phyloP scores from a whole-genome alignment of 2,329 filamentous ascomycete genomes.

The Monosporascus ibericus region DNA sequence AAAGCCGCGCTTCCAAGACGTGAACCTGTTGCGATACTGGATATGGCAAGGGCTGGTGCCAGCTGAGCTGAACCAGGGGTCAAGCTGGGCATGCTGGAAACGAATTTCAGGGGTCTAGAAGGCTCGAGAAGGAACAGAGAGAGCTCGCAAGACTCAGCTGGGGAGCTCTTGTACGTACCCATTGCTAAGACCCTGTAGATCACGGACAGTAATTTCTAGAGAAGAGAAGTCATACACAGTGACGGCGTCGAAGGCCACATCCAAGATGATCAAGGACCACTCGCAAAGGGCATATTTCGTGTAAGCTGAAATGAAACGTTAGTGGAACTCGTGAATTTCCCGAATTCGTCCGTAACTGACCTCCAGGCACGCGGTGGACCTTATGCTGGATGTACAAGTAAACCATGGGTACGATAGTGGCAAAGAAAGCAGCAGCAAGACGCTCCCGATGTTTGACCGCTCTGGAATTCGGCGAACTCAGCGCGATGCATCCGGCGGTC shows the following conservation, averaged over 20 bases:
- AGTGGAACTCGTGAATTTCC: conserved; percentile 1
- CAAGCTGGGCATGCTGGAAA: background rate
- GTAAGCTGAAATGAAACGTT: conserved; percentile 60
- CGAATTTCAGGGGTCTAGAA: conserved; percentile 4
- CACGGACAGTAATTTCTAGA: conserved; percentile 82
- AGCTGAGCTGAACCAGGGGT: too few species aligned
- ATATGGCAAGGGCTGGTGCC: too few species aligned
- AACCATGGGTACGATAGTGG: conserved; percentile 79
- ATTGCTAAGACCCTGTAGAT: conserved; percentile 86
- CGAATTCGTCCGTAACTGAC: conserved; percentile 45
- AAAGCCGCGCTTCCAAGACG: too few species aligned
- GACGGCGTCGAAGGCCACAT: conserved; percentile 93
- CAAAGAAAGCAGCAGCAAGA: conserved; percentile 79
- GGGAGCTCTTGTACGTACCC: conserved; percentile 98
- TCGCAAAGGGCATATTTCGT: conserved; percentile 98
- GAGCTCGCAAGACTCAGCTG: conserved; percentile 53
- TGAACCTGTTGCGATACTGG: background rate
- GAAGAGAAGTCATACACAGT: conserved; percentile 86
- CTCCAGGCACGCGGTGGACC: conserved; percentile 86
- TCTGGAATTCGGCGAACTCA: conserved; percentile 77
- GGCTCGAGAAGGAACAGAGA: conserved; percentile 22
- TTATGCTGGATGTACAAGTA: conserved; percentile 99
- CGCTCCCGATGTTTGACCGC: conserved; percentile 88
- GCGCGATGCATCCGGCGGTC: conserved; percentile 82
- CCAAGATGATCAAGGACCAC: conserved; percentile 90